phyloP scores from a whole-genome alignment of 768 basidiomycete species.

The Leccinum uliginosum region DNA sequence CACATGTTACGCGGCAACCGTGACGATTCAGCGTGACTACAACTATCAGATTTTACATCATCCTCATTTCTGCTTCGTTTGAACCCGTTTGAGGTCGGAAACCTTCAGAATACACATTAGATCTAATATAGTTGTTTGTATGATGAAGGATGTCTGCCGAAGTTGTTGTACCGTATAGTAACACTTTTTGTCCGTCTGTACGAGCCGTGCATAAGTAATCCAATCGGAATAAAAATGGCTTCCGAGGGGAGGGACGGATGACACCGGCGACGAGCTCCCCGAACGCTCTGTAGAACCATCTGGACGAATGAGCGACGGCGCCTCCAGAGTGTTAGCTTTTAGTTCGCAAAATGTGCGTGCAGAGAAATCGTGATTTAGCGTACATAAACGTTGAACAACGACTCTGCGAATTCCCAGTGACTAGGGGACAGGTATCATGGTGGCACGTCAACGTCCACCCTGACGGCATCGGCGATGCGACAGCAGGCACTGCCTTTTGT shows the following conservation, averaged over 20 bases:
- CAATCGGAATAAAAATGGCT: not conserved
- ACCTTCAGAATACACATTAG: too few species aligned
- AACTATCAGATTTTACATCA: too few species aligned
- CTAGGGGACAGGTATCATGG: conserved; percentile 42
- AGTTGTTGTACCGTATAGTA: too few species aligned
- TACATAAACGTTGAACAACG: conserved; percentile 57
- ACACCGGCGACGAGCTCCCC: conserved; percentile 73
- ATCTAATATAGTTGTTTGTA: too few species aligned
- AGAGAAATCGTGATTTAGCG: not conserved
- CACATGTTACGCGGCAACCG: too few species aligned
- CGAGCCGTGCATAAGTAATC: conserved; percentile 1
- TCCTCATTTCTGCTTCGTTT: too few species aligned
- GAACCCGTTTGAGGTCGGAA: too few species aligned
- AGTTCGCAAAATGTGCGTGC: not conserved
- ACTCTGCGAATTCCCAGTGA: conserved; percentile 62
- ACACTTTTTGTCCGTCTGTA: conserved; percentile 83
- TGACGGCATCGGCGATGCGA: conserved; percentile 85
- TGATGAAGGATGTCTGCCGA: too few species aligned
- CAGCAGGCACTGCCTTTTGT: conserved; percentile 84
- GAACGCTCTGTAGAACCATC: conserved; percentile 70
- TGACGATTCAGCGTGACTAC: too few species aligned
- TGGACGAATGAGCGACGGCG: conserved; percentile 60
- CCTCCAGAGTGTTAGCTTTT: conserved; percentile 44
- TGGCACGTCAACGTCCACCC: conserved; percentile 52
- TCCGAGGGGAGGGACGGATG: conserved; percentile 54